A percentile compares a stretch with the other conserved stretches of the same genome.
Conservation (phyloP, 1,284 basidiomycete genomes). For the Fistulinella cinereoalba region DNA sequence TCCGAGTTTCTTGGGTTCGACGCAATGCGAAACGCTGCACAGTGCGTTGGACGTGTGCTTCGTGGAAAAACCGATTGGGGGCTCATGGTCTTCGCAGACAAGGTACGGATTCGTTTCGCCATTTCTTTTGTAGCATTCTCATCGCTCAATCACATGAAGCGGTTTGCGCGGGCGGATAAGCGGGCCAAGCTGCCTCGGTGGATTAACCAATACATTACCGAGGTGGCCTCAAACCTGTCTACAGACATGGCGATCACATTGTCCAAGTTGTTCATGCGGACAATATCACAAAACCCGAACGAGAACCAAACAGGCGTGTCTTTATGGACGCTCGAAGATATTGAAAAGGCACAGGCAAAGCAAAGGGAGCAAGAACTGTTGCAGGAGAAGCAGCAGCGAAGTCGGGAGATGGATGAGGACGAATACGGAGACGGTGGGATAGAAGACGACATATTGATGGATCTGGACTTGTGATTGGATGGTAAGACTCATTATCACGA, state of each 20-base stretch:
- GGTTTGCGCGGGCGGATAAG: conserved; percentile 96
- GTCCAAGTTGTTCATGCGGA: conserved; percentile 95
- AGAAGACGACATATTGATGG: conserved; percentile 61
- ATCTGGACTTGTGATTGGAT: conserved; percentile 45
- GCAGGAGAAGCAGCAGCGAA: conserved; percentile 26
- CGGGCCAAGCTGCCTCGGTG: conserved; percentile 95
- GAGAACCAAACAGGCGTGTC: conserved; percentile 94
- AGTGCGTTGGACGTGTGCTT: conserved; percentile 97
- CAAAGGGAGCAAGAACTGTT: conserved; percentile 58
- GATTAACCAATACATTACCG: conserved; percentile 99
- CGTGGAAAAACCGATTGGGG: conserved; percentile 99
- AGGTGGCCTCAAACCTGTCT: conserved; percentile 94
- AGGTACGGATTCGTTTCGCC: conserved; percentile 53
- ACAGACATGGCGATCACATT: conserved; percentile 98
- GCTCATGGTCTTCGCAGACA: conserved; percentile 99
- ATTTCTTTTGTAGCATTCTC: no score
- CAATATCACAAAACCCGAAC: conserved; percentile 95
- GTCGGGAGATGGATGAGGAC: conserved; percentile 51
- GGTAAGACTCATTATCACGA: no score
- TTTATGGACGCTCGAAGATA: conserved; percentile 89
- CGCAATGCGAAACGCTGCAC: conserved; percentile 98
- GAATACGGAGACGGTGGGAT: conserved; percentile 70
- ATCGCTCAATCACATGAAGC: conserved; percentile 47
- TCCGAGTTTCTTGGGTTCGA: conserved; percentile 99
- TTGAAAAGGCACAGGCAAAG: conserved; percentile 78